Base-by-base conservation (phyloP, 2,329 filamentous ascomycete genomes). In the Penicillium nordicum region DNA sequence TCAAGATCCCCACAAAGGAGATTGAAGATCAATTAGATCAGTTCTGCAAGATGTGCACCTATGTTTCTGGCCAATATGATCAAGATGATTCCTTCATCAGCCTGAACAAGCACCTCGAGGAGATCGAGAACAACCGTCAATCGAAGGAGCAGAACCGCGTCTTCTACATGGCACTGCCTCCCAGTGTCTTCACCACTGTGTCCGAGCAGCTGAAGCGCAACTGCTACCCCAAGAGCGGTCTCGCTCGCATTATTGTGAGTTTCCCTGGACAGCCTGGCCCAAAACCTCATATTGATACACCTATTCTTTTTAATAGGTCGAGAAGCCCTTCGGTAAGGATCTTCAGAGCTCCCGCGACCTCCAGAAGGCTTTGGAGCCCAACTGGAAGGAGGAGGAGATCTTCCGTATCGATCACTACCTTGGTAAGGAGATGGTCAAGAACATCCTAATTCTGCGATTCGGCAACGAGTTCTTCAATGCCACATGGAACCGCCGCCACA, bases 401-500 rank as follows among this genome's bases (percentile, higher is more conserved):
- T 99, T 95, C 87, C 92, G 94, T 72, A 99, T 99, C 71, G 94
- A 99, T 76, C 94, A 99, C 80, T 99, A 99, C 78, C 86, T 99
- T 46, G 95, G 95, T 70, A 99, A 99, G 84, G 94, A 99, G 80
- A 99, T 99, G 94, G 94, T 99, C 70, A 99, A 99, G 87, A 99
- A 99, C 80, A 95, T 99, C 67, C 84, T 99, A 65, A 97, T 99
- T 67, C 85, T 99, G 65, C 86, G 95, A 73, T 99, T 99, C 74
- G 95, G 94, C 68, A 99, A 99, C 81, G 92, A 96, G 66, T 99
- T 99, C 84, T 90, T 99, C 68, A 92, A 92, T 64, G 93, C 94
- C 42, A 99, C 93, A 57, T 99, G 94, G 94, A 99, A 97, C 82
- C 87, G 94, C 67, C 92, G 97, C 77, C 93, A 97, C 82, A 99